phyloP scores from a whole-genome alignment of 2,329 filamentous ascomycete genomes.

The Fusarium staphyleae region DNA sequence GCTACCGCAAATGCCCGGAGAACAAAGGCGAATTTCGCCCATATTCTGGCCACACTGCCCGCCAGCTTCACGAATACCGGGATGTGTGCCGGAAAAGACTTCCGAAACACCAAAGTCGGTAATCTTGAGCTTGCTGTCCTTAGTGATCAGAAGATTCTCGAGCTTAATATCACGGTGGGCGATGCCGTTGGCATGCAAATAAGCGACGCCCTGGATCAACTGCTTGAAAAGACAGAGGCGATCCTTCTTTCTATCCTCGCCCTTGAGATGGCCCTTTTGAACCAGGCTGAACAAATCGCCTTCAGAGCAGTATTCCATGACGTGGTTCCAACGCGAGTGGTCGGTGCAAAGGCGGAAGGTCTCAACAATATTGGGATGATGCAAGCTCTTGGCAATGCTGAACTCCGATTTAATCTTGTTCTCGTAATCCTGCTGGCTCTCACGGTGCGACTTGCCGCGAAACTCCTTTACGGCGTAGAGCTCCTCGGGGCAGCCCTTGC shows the following conservation, averaged over 20 bases:
- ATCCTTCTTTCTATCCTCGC: constrained; percentile 70
- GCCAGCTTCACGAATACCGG: constrained; percentile 74
- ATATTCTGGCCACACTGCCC: constrained; percentile 78
- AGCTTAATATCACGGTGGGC: constrained; percentile 92
- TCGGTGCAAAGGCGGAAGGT: constrained; percentile 79
- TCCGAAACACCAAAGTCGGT: constrained; percentile 92
- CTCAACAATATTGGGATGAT: constrained; percentile 88
- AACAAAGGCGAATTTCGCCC: constrained; percentile 73
- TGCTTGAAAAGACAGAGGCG: constrained; percentile 90
- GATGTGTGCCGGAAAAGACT: constrained; percentile 83
- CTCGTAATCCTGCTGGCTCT: constrained; percentile 77
- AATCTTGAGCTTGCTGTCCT: constrained; percentile 84
- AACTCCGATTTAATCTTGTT: constrained; percentile 93
- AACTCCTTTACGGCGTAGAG: constrained; percentile 90
- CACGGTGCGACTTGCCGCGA: constrained; percentile 72
- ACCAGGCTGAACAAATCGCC: constrained; percentile 83
- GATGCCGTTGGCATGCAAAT: constrained; percentile 83
- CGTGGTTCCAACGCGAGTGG: constrained; percentile 81
- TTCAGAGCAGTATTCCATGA: constrained; percentile 90
- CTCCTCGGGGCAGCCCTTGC: constrained; percentile 69
- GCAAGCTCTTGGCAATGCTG: constrained; percentile 82
- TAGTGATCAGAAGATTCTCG: constrained; percentile 82
- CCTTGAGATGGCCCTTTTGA: constrained; percentile 71
- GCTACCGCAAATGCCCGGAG: constrained; percentile 83
- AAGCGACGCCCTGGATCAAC: constrained; percentile 79